A percentile compares a stretch with the other conserved stretches of the same genome.
These are phyloP conservation scores for Dactylonectria estremocensis DNA, from an alignment of 2,329 filamentous ascomycete species.

Conservation along the genomic window DNA sequence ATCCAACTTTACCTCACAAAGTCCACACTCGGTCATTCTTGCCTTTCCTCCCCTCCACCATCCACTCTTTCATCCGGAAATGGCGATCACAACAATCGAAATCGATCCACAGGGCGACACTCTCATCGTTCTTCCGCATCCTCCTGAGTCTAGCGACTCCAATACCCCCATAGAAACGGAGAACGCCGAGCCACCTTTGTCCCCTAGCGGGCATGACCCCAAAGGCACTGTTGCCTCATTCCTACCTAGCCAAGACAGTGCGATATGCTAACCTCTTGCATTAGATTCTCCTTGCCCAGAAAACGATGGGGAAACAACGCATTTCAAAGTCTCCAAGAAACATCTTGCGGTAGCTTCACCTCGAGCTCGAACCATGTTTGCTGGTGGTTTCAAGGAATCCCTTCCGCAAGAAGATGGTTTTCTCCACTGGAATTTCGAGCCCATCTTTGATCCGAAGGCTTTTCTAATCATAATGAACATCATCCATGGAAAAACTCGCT, in stretches of 20 bases:
- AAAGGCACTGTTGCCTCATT: background rate
- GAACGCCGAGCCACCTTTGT: background rate
- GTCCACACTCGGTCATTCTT: background rate
- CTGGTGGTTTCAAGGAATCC: background rate
- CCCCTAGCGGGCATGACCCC: background rate
- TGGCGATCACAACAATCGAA: background rate
- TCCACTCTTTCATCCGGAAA: background rate
- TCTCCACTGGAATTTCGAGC: constrained; percentile 29
- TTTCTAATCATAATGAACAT: constrained; percentile 39
- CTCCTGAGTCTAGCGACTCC: background rate
- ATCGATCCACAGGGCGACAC: constrained; percentile 1
- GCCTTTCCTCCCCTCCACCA: background rate
- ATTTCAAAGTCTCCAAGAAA: constrained; percentile 21
- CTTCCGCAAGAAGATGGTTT: background rate
- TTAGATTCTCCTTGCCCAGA: background rate
- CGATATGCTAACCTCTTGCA: background rate
- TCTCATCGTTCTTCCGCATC: constrained; percentile 1
- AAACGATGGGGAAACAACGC: background rate
- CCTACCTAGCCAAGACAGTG: background rate
- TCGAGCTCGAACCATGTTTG: constrained; percentile 22
- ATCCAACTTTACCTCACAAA: background rate
- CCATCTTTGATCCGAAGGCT: constrained; percentile 35
- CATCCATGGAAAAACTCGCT: constrained; percentile 32
- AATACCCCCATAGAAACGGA: background rate
- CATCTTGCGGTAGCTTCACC: constrained; percentile 16